A percentile compares a stretch with the other conserved stretches of the same genome.
phyloP scores from a whole-genome alignment of 2,329 filamentous ascomycete genomes.

The Parastagonospora avenae region DNA sequence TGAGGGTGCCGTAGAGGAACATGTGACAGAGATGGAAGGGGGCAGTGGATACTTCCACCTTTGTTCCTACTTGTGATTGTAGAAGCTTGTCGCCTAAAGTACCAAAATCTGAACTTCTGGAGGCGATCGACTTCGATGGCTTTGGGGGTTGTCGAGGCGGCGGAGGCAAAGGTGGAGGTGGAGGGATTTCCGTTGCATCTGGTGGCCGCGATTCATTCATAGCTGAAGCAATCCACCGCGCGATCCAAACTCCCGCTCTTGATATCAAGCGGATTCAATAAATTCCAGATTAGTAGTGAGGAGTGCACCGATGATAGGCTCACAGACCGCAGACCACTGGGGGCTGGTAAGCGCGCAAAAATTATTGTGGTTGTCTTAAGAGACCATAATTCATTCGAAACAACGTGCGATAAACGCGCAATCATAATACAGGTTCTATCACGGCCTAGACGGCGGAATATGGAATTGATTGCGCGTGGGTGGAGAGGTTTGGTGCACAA shows the following conservation, averaged over 20 bases:
- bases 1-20: conserved; percentile 43
- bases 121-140: neutral
- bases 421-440: neutral
- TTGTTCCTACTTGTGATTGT: conserved; percentile 5
- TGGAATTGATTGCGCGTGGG: neutral
- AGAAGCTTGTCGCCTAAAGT: conserved; percentile 4
- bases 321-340: too few relatives aligned
- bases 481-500: neutral
- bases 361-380: too few relatives aligned
- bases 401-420: too few relatives aligned
- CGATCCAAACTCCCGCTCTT: too few relatives aligned
- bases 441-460: neutral
- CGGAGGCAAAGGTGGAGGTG: neutral
- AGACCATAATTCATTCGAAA: too few relatives aligned
- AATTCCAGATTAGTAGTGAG: too few relatives aligned
- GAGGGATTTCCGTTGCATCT: neutral
- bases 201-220: too few relatives aligned
- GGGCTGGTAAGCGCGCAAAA: too few relatives aligned
- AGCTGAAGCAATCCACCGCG: too few relatives aligned
- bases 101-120: conserved; percentile 3
- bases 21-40: conserved; percentile 31
- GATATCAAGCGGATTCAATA: too few relatives aligned
- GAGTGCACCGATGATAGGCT: too few relatives aligned
- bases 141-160: conserved; percentile 1
- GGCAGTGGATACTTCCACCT: conserved; percentile 1